Conservation (phyloP, 2,329 filamentous ascomycete genomes). For the Epichloe brachyelytri region DNA sequence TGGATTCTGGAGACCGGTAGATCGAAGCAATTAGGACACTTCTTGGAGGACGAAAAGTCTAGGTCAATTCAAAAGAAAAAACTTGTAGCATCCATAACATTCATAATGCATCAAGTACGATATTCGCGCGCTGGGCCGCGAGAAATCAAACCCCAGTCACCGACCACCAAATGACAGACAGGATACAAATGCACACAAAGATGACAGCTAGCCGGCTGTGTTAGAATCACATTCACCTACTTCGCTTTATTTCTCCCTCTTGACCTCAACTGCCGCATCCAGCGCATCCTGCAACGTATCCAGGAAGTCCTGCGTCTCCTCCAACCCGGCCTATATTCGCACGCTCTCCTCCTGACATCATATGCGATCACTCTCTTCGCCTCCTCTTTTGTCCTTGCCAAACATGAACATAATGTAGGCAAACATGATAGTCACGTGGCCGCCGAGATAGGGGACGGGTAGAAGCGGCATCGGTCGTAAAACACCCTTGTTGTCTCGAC, state of each 20-base stretch:
- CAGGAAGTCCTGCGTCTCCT: conserved; percentile 28
- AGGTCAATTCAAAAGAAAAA: background rate
- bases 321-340: conserved; percentile 34
- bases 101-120: too few relatives aligned
- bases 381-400: conserved; percentile 23
- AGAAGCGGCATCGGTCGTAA: conserved; percentile 35
- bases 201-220: too few relatives aligned
- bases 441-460: conserved; percentile 40
- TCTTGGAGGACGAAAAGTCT: background rate
- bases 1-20: background rate
- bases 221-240: background rate
- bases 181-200: too few relatives aligned
- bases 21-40: background rate
- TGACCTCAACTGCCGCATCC: conserved; percentile 7
- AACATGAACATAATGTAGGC: conserved; percentile 34
- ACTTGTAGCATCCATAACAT: too few relatives aligned
- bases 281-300: conserved; percentile 18
- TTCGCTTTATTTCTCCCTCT: conserved; percentile 2
- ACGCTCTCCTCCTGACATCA: conserved; percentile 29
- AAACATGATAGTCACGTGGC: conserved; percentile 35
- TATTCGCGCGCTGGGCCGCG: too few relatives aligned
- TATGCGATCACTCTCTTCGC: conserved; percentile 23
- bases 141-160: too few relatives aligned
- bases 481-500: conserved; percentile 29
- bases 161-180: too few relatives aligned